phyloP scores from a whole-genome alignment of 2,329 filamentous ascomycete genomes.

The Fusarium protoensiforme region DNA sequence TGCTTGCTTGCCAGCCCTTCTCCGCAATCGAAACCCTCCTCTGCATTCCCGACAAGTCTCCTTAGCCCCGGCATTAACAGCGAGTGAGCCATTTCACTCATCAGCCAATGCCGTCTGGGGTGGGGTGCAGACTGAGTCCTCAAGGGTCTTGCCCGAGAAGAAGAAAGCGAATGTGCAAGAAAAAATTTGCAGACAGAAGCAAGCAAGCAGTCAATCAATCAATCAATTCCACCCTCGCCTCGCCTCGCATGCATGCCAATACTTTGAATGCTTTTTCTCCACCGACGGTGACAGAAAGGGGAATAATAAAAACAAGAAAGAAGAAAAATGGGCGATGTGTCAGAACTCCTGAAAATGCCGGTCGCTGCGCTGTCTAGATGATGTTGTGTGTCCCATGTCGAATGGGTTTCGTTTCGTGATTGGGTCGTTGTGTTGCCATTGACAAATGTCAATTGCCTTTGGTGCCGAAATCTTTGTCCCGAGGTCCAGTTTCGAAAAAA shows the following conservation, averaged over 20 bases:
- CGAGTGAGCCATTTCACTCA: conserved; percentile 31
- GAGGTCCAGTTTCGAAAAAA: conserved; percentile 10
- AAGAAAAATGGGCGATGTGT: conserved; percentile 26
- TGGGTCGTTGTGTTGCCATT: conserved; percentile 21
- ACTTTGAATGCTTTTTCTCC: conserved; percentile 28
- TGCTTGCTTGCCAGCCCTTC: conserved; percentile 22
- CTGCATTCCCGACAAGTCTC: conserved; percentile 14
- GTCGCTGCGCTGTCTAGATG: conserved; percentile 40
- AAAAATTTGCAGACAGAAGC: conserved; percentile 22
- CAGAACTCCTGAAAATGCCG: conserved; percentile 40
- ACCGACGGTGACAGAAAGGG: conserved; percentile 33
- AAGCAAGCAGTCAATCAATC: conserved; percentile 4
- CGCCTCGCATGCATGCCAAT: conserved; percentile 29
- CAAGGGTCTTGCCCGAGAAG: conserved; percentile 13
- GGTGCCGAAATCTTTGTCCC: conserved; percentile 16
- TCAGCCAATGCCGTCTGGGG: conserved; percentile 16
- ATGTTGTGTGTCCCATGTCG: conserved; percentile 33
- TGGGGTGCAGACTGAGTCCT: conserved; percentile 21
- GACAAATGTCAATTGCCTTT: conserved; percentile 17
- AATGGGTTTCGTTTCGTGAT: conserved; percentile 33
- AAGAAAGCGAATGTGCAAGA: conserved; percentile 1
- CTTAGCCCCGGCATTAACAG: conserved; percentile 21
- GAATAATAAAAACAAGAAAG: conserved; percentile 29
- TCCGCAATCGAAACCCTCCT: conserved; percentile 6
- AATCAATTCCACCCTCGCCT: neutral